Base-by-base conservation (phyloP, 176 grass and related monocot species). In the Calamus simplicifolius region DNA sequence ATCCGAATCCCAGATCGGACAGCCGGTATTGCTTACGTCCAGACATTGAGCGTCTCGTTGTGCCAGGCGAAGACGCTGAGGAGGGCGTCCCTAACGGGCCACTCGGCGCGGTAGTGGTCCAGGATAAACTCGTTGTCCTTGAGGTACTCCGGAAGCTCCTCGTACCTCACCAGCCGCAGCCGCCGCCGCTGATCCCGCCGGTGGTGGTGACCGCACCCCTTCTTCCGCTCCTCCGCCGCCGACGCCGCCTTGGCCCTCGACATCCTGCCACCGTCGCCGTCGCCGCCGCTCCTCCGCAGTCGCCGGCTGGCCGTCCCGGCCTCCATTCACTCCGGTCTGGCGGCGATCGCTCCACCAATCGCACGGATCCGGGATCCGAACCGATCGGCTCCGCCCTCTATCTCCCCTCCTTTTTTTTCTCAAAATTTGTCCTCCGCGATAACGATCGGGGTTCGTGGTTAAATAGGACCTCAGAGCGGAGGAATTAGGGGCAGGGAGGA, bases 11-110 rank as follows among this genome's bases (percentile, higher is more conserved):
- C 5, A 18, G 18, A 25, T 1, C 26, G 17, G 4, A 61, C 17
- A 0, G 18, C 25, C 15, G 1, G 18, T 0, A 26, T 27, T 57
- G 25, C 74, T n/a, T 72, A 98, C 87, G 93, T 98, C 93, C 87
- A 98, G 79, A 98, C 70, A 50, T 98, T 98, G 73, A 98, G 93
- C n/a, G 88, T 98, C 79, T 98, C 87, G 75, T 89, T 92, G 84
- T 98, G 93, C 93, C 93, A 98, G 55, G 88, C 52, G 88, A 98
- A 98, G 78, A 75, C 78, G 81, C 93, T 92, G 73, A 92, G 93
- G 59, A 92, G 38, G 19, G 87, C 87, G 58, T 92, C 75, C 50
- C 78, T 76, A 62, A 98, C n/a, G 49, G 87, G 87, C 87, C 87
- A 98, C 67, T 98, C 87, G 15, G 71, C 79, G 56, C 93, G 69